phyloP scores from a whole-genome alignment of 495 filamentous ascomycete genomes.

The Neurospora sublineolata region DNA sequence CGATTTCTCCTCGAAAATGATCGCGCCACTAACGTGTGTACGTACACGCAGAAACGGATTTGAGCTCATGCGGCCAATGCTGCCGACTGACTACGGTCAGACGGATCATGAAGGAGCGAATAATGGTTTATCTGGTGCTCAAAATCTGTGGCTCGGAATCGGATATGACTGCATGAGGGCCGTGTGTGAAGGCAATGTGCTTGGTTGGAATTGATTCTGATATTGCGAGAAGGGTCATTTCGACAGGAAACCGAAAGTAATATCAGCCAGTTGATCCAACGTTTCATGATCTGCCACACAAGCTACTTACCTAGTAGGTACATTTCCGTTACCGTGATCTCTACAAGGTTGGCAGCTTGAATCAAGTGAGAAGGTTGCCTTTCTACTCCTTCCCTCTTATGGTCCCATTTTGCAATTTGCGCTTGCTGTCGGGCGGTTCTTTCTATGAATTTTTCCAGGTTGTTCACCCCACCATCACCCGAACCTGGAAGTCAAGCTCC shows the following conservation, averaged over 20 bases:
- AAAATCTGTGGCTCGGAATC: not conserved
- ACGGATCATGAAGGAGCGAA: not conserved
- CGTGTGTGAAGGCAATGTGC: not conserved
- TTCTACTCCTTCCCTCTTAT: not conserved
- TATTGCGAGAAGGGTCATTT: not conserved
- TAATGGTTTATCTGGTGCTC: not conserved
- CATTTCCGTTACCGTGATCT: not conserved
- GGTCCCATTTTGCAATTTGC: too few relatives aligned
- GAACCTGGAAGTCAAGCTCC: too few relatives aligned
- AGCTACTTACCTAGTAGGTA: too few relatives aligned
- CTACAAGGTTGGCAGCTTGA: not conserved
- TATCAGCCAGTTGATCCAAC: not conserved
- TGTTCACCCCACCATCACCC: too few relatives aligned
- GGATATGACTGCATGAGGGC: not conserved
- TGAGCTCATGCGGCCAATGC: not conserved
- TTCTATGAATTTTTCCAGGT: too few relatives aligned
- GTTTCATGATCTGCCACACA: not conserved
- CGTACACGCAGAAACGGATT: not conserved
- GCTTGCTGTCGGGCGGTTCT: too few relatives aligned
- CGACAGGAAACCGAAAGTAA: not conserved
- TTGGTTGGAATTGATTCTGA: not conserved
- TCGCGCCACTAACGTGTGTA: not conserved
- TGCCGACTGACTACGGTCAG: not conserved
- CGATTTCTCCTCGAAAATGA: not conserved
- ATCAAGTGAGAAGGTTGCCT: not conserved